These are phyloP conservation scores for Seiridium cupressi DNA, from an alignment of 2,329 filamentous ascomycete species.

Conservation along the genomic window DNA sequence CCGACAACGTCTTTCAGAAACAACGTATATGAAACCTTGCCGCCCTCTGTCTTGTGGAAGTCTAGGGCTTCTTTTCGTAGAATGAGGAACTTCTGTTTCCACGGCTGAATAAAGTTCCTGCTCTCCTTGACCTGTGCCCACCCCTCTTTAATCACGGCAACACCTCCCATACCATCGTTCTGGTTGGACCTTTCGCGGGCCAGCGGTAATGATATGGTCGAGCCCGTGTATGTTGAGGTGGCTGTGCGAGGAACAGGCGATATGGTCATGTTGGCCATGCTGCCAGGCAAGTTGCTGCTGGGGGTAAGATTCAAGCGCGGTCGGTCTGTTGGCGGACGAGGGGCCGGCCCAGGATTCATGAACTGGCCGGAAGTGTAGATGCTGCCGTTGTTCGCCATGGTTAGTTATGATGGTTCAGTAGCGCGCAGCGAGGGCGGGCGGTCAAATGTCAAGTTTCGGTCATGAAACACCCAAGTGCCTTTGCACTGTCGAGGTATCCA, in stretches of 20 bases:
- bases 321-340: constrained; percentile 81
- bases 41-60: constrained; percentile 88
- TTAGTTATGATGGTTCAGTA: constrained; percentile 13
- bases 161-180: constrained; percentile 63
- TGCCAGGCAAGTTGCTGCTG: constrained; percentile 71
- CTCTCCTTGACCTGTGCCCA: constrained; percentile 89
- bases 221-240: constrained; percentile 67
- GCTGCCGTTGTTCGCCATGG: constrained; percentile 35
- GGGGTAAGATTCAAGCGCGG: constrained; percentile 80
- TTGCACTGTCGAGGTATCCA: neutral
- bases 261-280: constrained; percentile 76
- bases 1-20: constrained; percentile 84
- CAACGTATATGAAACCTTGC: constrained; percentile 84
- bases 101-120: constrained; percentile 76
- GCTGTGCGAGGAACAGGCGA: constrained; percentile 67
- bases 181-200: constrained; percentile 58
- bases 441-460: constrained; percentile 1
- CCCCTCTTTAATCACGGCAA: constrained; percentile 76
- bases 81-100: constrained; percentile 91
- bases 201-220: constrained; percentile 71
- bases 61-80: constrained; percentile 90
- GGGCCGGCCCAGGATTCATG: constrained; percentile 96
- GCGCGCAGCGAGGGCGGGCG: neutral
- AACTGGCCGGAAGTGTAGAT: constrained; percentile 67
- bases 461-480: constrained; percentile 4